Base-by-base conservation (phyloP, 1,139 yeast genomes). In the Taphrina pruni region DNA sequence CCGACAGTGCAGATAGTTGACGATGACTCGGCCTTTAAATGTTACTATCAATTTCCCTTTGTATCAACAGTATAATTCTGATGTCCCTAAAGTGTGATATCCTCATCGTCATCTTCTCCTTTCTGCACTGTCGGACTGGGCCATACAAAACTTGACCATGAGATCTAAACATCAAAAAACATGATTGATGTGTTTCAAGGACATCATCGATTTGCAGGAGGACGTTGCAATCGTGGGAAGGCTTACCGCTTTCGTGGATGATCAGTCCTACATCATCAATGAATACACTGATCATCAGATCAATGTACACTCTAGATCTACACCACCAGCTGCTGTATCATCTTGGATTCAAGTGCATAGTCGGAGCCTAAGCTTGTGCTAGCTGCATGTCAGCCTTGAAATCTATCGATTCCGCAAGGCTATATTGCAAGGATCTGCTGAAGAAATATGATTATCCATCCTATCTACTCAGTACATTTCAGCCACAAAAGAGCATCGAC, bases 401-500 rank as follows among this genome's bases (percentile, higher is more conserved):
- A 17, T 64, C 67, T 7, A 35, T 72, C 14, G 60, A 67, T 6
- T 51, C 71, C 3, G 75, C 74, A 2, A 70, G 72, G 43, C 36
- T 48, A 35, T 55, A 68, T 61, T 73, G 72, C 55, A 51, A 35
- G 51, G 65, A 71, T n/a, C 51, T 72, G n/a, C 71, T 78, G 26
- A 84, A 81, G 70, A 77, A 77, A 43, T 82, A 78, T 69, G 96
- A 90, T 77, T 79, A 89, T 51, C 87, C 93, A 1, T 85, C 94
- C 0, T 85, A 84, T 72, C 77, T 90, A 11, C 79, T 90, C 35
- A 85, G 88, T 1, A 89, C 88, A 66, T 89, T 90, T 75, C 80
- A 89, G 36, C 96, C 96, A 2, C 83, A 82, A 50, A 87, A 87
- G 6, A 85, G 88, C 0, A 81, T 88, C 72, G 87, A 88, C 75